phyloP scores from a whole-genome alignment of 2,329 filamentous ascomycete genomes.

The Macrophomina tecta region DNA sequence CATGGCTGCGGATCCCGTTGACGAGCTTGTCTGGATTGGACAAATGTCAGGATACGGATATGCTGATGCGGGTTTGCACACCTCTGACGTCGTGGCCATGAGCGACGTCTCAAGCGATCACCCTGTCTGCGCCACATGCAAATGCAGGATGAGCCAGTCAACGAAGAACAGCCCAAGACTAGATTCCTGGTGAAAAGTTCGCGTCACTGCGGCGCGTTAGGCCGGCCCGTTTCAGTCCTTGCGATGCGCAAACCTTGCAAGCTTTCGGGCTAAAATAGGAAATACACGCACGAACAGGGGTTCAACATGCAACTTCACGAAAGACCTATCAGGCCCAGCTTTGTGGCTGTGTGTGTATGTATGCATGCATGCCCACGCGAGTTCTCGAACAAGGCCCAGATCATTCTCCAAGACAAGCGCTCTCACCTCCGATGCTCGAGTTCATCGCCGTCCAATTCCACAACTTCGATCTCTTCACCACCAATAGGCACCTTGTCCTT shows the following conservation, averaged over 20 bases:
- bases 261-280: background rate
- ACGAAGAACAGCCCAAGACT: no score
- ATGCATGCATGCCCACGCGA: background rate
- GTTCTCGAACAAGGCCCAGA: background rate
- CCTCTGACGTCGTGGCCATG: no score
- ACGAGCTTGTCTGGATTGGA: no score
- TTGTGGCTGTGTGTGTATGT: background rate
- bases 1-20: no score
- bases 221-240: background rate
- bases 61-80: no score
- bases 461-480: constrained; percentile 31
- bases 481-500: constrained; percentile 24
- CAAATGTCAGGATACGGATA: no score
- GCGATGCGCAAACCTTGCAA: background rate
- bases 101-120: no score
- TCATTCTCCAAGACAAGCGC: background rate
- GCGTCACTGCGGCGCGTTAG: background rate
- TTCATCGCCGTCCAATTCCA: constrained; percentile 31
- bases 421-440: constrained; percentile 25
- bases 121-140: no score
- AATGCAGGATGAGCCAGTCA: no score
- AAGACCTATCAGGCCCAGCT: background rate
- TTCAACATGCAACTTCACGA: background rate
- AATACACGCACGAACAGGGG: background rate
- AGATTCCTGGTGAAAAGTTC: no score